Conservation (phyloP, 345 rosid species). For the Pistacia atlantica region DNA sequence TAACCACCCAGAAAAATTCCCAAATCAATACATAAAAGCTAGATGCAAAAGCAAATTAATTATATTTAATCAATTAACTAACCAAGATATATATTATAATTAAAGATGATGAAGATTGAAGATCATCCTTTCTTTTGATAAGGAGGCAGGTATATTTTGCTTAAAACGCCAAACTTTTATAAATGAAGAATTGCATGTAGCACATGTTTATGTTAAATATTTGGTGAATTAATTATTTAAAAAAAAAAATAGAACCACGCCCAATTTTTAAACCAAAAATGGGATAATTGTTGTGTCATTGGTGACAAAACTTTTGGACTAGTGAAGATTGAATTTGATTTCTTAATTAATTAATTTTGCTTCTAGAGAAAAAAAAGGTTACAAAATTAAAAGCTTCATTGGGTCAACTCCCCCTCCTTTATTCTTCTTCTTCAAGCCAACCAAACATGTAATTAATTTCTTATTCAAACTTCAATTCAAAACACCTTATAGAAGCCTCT, state of each 20-base stretch:
- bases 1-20: not conserved
- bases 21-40: not conserved
- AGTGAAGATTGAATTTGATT: not conserved
- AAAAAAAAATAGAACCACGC: not conserved
- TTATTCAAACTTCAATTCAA: slow-evolving; percentile 12
- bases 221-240: not conserved
- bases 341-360: not conserved
- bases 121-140: too few species aligned
- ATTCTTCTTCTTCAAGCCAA: slow-evolving; percentile 17
- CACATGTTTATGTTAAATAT: not conserved
- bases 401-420: slow-evolving; percentile 13
- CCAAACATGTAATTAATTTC: not conserved
- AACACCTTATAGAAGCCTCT: slow-evolving; percentile 20
- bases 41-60: not conserved
- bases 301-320: not conserved
- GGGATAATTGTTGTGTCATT: not conserved
- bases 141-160: not conserved
- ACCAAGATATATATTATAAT: too few species aligned
- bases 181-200: not conserved
- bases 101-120: too few species aligned
- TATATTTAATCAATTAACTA: not conserved
- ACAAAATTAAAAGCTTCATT: not conserved
- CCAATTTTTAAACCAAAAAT: not conserved
- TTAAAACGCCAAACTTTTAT: not conserved
- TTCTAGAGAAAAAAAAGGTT: slow-evolving; percentile 20